Conservation (phyloP, 345 rosid genomes). For the Eutrema japonicum region DNA sequence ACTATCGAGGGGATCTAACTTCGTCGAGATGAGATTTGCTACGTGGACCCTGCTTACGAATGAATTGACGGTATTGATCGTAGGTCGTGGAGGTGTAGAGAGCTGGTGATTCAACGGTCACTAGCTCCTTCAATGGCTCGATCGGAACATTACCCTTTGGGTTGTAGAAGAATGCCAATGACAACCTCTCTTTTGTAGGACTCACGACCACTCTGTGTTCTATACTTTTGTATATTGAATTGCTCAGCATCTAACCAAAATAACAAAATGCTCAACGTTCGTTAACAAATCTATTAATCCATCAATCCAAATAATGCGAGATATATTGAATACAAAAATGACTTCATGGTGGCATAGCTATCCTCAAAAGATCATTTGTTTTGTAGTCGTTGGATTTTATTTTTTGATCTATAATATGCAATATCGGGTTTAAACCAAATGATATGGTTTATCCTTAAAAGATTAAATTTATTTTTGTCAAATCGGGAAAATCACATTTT, state of each 20-base stretch:
- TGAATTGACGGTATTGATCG: slow-evolving; percentile 73
- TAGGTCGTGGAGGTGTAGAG: slow-evolving; percentile 72
- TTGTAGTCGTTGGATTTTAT: no score
- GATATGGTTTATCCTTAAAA: neutral
- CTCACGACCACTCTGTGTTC: slow-evolving; percentile 88
- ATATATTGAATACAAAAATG: neutral
- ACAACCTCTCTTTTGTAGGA: slow-evolving; percentile 61
- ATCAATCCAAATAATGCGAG: neutral
- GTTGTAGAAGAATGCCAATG: slow-evolving; percentile 91
- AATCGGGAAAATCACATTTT: no score
- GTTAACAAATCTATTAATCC: neutral
- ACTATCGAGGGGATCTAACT: slow-evolving; percentile 45
- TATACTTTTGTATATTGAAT: slow-evolving; percentile 80
- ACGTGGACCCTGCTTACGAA: slow-evolving; percentile 67
- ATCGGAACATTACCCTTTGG: slow-evolving; percentile 78
- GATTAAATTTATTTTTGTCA: neutral
- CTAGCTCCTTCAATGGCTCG: slow-evolving; percentile 65
- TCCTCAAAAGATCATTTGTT: no score
- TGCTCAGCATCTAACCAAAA: slow-evolving; percentile 68
- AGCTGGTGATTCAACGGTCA: slow-evolving; percentile 57
- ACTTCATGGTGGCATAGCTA: neutral
- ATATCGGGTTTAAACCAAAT: neutral
- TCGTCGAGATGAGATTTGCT: slow-evolving; percentile 86
- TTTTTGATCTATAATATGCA: neutral
- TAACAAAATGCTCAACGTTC: neutral